Evolutionary conservation across 441 rosid genomes (phyloP).

Genomic region (Pelargonium exstipulatum): DNA sequence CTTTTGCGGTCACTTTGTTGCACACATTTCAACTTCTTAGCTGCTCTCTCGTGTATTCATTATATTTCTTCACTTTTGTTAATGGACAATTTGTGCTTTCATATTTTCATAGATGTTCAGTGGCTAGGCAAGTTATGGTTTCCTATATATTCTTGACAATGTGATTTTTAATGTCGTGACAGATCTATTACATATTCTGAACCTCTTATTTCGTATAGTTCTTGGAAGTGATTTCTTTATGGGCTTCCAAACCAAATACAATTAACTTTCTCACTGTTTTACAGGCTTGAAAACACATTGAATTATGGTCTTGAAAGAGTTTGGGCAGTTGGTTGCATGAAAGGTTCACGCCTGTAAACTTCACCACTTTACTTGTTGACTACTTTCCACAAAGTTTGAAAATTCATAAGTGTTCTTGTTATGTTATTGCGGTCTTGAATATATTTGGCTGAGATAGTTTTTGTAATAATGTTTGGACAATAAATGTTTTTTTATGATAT

Average conservation of each 20-base stretch:
- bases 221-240: not conserved
- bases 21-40: not conserved
- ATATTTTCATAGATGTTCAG: not conserved
- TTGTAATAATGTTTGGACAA: not conserved
- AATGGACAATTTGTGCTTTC: not conserved
- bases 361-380: not conserved
- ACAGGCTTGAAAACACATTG: constrained; percentile 85
- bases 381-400: not conserved
- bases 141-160: not conserved
- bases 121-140: constrained; percentile 1
- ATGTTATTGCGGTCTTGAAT: constrained; percentile 1
- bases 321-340: constrained; percentile 74
- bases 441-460: constrained; percentile 4
- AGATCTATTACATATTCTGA: not conserved
- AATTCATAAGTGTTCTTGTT: not conserved
- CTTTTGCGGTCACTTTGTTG: not conserved
- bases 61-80: not conserved
- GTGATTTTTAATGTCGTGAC: not conserved
- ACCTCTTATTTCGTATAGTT: not conserved
- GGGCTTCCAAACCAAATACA: not conserved
- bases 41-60: not conserved
- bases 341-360: constrained; percentile 68
- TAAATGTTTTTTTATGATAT: not conserved
- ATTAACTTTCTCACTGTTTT: constrained; percentile 17
- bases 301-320: constrained; percentile 89